Base-by-base conservation (phyloP, 139 green algal species). In the Haematococcus lacustris region DNA sequence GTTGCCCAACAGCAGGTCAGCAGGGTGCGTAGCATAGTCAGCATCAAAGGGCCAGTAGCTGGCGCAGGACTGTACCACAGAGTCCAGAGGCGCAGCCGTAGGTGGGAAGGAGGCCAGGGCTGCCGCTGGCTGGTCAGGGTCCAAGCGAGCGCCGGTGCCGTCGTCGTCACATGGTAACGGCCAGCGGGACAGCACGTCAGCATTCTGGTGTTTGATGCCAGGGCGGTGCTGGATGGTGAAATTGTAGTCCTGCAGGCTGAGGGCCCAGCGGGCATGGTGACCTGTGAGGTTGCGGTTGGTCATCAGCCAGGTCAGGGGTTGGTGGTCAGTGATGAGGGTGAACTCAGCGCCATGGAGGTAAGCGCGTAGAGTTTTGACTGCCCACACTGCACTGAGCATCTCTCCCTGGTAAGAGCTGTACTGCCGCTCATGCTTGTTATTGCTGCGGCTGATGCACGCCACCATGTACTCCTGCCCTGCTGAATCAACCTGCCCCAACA, bases 401-500 rank as follows among this genome's bases (percentile, higher is more conserved):
- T 88, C 78, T 2, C 77, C 71, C 23, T 85, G 73, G 43, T 60
- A 78, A 0, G 39, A 61, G 1, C 38, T 28, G 41, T 82, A 82
- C 0, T 38, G 43, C 0, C 26, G 30, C 51, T 86, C 77, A 50
- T 79, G 68, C 7, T 40, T 32, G 39, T 83, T 81, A 35, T 71
- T 32, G 0, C 47, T 59, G 23, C 80, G 60, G 47, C 37, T 73
- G 41, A 79, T 53, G 50, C 74, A 81, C 2, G 80, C 80, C 13
- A 63, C 21, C 63, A 86, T 73, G 39, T 69, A 73, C 25, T 86
- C 76, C 0, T 47, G 38, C 1, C 51, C 73, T 50, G 78, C 64
- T 23, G 67, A 70, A 37, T 75, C 71, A 1, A 60, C 13, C 68
- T 86, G 81, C 17, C 66, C 75, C 0, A 87, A 43, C 5, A 88